Base-by-base conservation (phyloP, 2,329 filamentous ascomycete genomes). In the Botrytis paeoniae region DNA sequence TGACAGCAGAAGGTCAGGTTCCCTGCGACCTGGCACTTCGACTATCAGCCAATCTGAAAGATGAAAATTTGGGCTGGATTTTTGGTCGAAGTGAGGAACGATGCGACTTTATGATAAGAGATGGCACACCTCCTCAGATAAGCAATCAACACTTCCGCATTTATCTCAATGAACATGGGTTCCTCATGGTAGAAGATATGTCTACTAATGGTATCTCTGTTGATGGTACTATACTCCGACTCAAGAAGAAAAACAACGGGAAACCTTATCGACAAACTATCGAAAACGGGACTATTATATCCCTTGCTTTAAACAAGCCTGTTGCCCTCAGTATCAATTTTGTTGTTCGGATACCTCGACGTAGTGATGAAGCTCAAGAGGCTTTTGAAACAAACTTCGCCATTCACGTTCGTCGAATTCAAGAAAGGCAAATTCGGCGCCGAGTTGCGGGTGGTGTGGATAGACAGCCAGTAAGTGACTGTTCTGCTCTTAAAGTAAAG, bases 131-230 rank as follows among this genome's bases (percentile, higher is more conserved):
- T 0, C 87, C 88, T 0, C 88, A 93, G 61, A 88, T 99, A 74
- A 98, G 95, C 85, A 98, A 98, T 80, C 87, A 92, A n/a, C 96
- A 99, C 81, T 99, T 98, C 81, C 91, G 94, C 70, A 97, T 99
- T 75, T 97, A 92, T 80, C 86, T 97, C 78, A 99, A 97, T 78
- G 85, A 90, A n/a, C 89, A 93, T 75, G 93, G 92, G 41, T 91
- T 93, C 73, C 87, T 98, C 76, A 97, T 99, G 94, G 85, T 98
- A 20, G 91, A 97, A 81, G 96, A 99, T 80, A 88, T 91, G 80
- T 98, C 96, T 0, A 98, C 94, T n/a, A 99, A 98, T 79, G 96
- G 96, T 41, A 98, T 96, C 6, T 86, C 93, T 74, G 93, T 98
- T 73, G 95, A 98, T 82, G 86, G 89, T 37, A 84, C 85, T 29